Evolutionary conservation across 2,329 filamentous ascomycete genomes (phyloP).

Genomic region (Coleophoma cylindrospora): DNA sequence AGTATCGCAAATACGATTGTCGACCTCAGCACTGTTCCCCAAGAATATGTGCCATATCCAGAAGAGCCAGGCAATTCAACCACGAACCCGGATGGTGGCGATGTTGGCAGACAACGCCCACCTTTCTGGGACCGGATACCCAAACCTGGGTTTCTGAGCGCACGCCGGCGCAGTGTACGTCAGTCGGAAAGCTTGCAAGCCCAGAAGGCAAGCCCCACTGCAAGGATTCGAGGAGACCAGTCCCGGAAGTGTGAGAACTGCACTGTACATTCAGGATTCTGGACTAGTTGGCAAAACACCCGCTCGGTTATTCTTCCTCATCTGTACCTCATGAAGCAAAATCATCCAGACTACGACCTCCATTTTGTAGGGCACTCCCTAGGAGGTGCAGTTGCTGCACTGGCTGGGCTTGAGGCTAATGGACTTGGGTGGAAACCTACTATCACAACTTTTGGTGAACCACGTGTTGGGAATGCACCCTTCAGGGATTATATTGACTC

Average conservation of each 20-base stretch:
- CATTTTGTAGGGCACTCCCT: slow-evolving; percentile 83
- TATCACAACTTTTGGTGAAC: slow-evolving; percentile 92
- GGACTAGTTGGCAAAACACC: slow-evolving; percentile 76
- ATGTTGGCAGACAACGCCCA: neutral
- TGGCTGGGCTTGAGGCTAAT: slow-evolving; percentile 79
- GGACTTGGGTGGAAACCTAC: slow-evolving; percentile 66
- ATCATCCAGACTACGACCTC: slow-evolving; percentile 67
- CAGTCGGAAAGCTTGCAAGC: neutral
- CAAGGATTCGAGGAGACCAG: slow-evolving; percentile 11
- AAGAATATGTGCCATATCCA: slow-evolving; percentile 87
- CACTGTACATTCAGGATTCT: slow-evolving; percentile 88
- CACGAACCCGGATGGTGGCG: slow-evolving; percentile 19
- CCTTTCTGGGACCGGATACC: slow-evolving; percentile 9
- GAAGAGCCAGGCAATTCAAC: slow-evolving; percentile 28
- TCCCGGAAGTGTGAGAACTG: slow-evolving; percentile 70
- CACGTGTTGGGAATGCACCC: slow-evolving; percentile 55
- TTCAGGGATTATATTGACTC: slow-evolving; percentile 31
- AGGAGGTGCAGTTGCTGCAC: slow-evolving; percentile 83
- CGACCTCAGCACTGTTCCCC: slow-evolving; percentile 83
- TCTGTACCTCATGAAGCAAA: slow-evolving; percentile 51
- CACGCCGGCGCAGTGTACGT: neutral
- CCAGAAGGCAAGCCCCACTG: neutral
- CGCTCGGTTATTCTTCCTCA: slow-evolving; percentile 63
- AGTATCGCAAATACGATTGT: slow-evolving; percentile 87
- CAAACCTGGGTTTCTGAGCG: neutral